Percentiles rank a stretch among this genome's conserved stretches.
phyloP scores from a whole-genome alignment of 441 rosid species.

The Adansonia rubrostipa region DNA sequence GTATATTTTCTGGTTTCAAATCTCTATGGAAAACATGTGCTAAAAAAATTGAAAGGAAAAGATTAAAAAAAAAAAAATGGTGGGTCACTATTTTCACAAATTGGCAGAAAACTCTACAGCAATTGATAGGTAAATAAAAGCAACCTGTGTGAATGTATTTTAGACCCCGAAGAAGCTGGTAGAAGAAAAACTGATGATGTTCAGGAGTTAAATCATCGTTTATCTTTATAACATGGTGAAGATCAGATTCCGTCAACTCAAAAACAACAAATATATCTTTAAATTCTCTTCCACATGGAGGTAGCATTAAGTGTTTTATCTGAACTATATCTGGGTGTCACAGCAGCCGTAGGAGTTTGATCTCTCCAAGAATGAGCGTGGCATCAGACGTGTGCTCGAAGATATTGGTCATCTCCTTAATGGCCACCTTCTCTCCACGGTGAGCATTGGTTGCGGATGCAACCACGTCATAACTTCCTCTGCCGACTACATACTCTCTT shows the following conservation, averaged over 20 bases:
- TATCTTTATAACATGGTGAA: slow-evolving; percentile 93
- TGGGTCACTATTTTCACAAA: slow-evolving; percentile 1
- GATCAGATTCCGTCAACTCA: slow-evolving; percentile 98
- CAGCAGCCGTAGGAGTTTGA: slow-evolving; percentile 91
- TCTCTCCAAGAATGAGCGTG: slow-evolving; percentile 87
- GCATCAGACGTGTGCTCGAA: slow-evolving; percentile 98
- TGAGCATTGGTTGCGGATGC: slow-evolving; percentile 92
- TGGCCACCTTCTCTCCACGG: slow-evolving; percentile 93
- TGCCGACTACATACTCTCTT: slow-evolving; percentile 89
- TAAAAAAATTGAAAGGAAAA: slow-evolving; percentile 35
- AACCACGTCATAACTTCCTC: slow-evolving; percentile 97
- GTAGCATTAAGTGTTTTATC: slow-evolving; percentile 95
- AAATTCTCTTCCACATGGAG: slow-evolving; percentile 90
- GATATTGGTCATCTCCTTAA: slow-evolving; percentile 88
- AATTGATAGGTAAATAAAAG: slow-evolving; percentile 30
- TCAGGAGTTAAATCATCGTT: slow-evolving; percentile 89
- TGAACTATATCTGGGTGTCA: slow-evolving; percentile 84
- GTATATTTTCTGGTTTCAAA: slow-evolving; percentile 91
- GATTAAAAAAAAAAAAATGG: neutral
- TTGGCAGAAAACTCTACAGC: slow-evolving; percentile 19
- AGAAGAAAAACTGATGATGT: slow-evolving; percentile 96
- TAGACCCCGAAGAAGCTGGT: slow-evolving; percentile 95
- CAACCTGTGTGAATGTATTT: slow-evolving; percentile 91
- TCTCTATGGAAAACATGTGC: slow-evolving; percentile 97
- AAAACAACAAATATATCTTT: slow-evolving; percentile 94